A percentile compares a stretch with the other conserved stretches of the same genome.
phyloP scores from a whole-genome alignment of 176 grass and related monocot genomes.

The Oryza longistaminata region DNA sequence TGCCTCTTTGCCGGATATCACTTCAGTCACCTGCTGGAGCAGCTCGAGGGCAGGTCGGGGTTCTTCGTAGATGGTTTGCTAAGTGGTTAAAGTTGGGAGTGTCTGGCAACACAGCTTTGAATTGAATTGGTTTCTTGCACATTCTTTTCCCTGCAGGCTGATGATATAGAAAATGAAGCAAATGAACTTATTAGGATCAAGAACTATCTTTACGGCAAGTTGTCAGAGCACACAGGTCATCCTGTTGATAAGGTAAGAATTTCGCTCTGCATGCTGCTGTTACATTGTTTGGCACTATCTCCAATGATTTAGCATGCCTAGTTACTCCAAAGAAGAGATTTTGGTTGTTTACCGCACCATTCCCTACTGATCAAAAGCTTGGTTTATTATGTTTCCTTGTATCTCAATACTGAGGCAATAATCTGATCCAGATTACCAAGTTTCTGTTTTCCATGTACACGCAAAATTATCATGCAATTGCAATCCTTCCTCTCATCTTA shows the following conservation, averaged over 20 bases:
- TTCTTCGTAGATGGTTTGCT: constrained; percentile 1
- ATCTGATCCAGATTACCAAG: background rate
- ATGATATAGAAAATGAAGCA: constrained; percentile 88
- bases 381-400: background rate
- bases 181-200: constrained; percentile 76
- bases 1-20: constrained; percentile 76
- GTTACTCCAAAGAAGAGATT: background rate
- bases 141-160: constrained; percentile 42
- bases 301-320: background rate
- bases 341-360: background rate
- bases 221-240: constrained; percentile 87
- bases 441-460: background rate
- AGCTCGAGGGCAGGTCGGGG: constrained; percentile 79
- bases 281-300: background rate
- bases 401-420: background rate
- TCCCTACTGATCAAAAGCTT: background rate
- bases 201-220: constrained; percentile 79
- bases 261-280: background rate
- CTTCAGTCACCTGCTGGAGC: constrained; percentile 91
- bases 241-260: constrained; percentile 62
- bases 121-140: constrained; percentile 14
- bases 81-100: background rate
- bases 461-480: background rate
- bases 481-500: background rate
- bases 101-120: background rate